These are phyloP conservation scores for Magnolia sinica DNA, from an alignment of 164 flowering plant species.

Conservation along the genomic window DNA sequence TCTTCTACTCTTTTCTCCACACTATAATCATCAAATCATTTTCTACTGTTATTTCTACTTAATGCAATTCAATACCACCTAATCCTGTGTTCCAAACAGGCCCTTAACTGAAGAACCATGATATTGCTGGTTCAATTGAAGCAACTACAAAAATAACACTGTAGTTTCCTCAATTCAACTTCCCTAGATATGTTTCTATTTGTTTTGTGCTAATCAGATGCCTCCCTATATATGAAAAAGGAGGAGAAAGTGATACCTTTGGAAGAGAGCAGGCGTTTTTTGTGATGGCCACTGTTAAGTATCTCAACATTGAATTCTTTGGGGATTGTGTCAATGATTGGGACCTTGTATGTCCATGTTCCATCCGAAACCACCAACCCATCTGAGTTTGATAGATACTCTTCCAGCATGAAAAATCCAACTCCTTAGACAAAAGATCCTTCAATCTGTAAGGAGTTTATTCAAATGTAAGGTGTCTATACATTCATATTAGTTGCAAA, in stretches of 20 bases:
- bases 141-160: too few relatives aligned
- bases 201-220: too few relatives aligned
- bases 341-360: constrained; percentile 92
- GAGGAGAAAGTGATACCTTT: constrained; percentile 46
- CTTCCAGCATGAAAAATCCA: constrained; percentile 90
- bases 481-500: background rate
- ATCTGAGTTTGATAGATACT: constrained; percentile 53
- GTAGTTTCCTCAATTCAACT: too few relatives aligned
- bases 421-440: constrained; percentile 95
- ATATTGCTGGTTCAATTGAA: too few relatives aligned
- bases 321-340: constrained; percentile 80
- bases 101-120: too few relatives aligned
- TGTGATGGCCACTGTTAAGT: constrained; percentile 68
- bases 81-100: too few relatives aligned
- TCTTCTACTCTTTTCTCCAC: too few relatives aligned
- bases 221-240: too few relatives aligned
- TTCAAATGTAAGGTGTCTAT: constrained; percentile 1
- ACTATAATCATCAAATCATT: too few relatives aligned
- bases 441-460: constrained; percentile 54
- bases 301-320: constrained; percentile 75
- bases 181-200: too few relatives aligned
- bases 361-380: constrained; percentile 59
- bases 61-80: too few relatives aligned
- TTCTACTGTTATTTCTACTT: too few relatives aligned
- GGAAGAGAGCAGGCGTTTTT: constrained; percentile 77